Base-by-base conservation (phyloP, 176 grass and related monocot genomes). In the Carex cristatella region DNA sequence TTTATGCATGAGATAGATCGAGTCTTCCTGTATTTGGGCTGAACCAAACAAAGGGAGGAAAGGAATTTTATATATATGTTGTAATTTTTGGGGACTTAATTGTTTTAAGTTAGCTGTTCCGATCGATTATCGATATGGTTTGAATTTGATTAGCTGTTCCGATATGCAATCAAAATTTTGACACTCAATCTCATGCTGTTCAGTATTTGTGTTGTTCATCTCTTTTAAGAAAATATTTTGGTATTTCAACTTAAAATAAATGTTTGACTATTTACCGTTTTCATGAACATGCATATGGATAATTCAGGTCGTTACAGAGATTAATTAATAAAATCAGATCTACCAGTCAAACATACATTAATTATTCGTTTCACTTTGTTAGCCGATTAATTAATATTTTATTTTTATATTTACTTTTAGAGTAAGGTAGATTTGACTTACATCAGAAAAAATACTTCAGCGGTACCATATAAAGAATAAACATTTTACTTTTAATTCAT, bases 1-100 rank as follows among this genome's bases (percentile, higher is more conserved):
- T 55, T 77, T 77, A 77, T 77, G 49, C 49, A 48, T 77, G 73
- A 77, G 69, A 72, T 72, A 72, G 69, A 72, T 48, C 23, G 15
- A 48, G 69, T 72, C 23, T 55, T 54, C 73, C 49, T 56, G 49
- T 56, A 53, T 77, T 32, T 77, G 48, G 72, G 3, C 23, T 30
- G 30, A 77, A 77, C 48, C 72, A 77, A 77, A 55, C 23, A 55
- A 32, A 33, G 1, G 72, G 27, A 77, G 72, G 4, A 32, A 77
- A 32, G 8, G 38, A 40, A 40, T 23, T 23, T 23, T 23, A 23
- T 23, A 23, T 23, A 5, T 5, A 40, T 16, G 8, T 69, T 7
- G 40, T 69, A 37, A 13, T 42, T 77, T 73, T 56, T 76, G 44
- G 48, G 72, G 48, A 35, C 3, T 3, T 1, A 30, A 1, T 75